Conservation (phyloP, 192 early-diverging fungal genomes). For the Coemansia sp. region DNA sequence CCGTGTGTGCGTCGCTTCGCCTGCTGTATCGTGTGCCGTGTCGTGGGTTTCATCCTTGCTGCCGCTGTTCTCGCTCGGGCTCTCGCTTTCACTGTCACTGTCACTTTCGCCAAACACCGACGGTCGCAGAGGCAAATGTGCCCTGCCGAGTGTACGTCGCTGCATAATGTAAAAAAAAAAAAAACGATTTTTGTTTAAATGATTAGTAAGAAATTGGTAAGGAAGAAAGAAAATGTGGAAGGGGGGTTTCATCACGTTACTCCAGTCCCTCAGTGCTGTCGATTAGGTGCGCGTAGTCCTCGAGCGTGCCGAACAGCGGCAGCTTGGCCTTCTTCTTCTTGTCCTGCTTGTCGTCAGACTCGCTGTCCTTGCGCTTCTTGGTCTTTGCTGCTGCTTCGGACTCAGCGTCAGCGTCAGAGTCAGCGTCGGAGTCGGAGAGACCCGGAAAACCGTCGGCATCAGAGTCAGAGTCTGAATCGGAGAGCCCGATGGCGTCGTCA, state of each 20-base stretch:
- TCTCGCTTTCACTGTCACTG: background rate
- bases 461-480: no score
- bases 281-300: slow-evolving; percentile 62
- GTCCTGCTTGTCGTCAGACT: slow-evolving; percentile 8
- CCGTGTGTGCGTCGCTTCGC: slow-evolving; percentile 10
- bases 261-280: slow-evolving; percentile 30
- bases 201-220: no score
- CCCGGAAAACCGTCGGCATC: no score
- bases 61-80: slow-evolving; percentile 67
- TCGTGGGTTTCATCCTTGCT: slow-evolving; percentile 52
- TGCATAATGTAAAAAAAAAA: no score
- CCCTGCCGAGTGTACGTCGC: no score
- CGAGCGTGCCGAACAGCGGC: slow-evolving; percentile 69
- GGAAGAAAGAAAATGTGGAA: no score
- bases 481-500: no score
- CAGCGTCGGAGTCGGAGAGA: slow-evolving; percentile 1
- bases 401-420: slow-evolving; percentile 28
- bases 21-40: slow-evolving; percentile 9
- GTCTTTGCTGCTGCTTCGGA: background rate
- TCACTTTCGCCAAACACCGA: slow-evolving; percentile 14
- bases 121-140: background rate
- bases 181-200: no score
- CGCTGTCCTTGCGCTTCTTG: slow-evolving; percentile 39
- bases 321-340: slow-evolving; percentile 60
- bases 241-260: no score